Evolutionary conservation across 306 rosid genomes (phyloP), one percentile per base, ranked within the genome.

Genomic region (Cicer pinnatifidum): DNA sequence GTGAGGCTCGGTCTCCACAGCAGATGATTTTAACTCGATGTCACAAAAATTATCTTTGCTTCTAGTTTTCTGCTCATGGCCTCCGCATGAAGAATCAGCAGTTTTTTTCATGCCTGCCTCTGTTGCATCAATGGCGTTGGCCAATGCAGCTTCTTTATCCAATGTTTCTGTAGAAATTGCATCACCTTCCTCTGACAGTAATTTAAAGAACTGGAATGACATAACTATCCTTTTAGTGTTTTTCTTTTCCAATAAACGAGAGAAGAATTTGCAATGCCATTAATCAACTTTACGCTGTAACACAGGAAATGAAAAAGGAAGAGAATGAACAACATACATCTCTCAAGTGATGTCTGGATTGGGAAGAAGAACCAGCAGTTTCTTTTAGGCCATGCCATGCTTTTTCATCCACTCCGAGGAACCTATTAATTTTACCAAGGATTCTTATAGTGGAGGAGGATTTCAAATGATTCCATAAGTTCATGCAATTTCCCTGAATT

Each of bases 61-160:
- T 59, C 20, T 53, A 62, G 56, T 58, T 72, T 67, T 76, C 79
- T 71, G 40, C 73, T 80, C 90, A n/a, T 85, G 88, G 69, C 79
- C 75, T 70, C 81, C 86, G 20, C 72, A 65, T 38, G 78, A 69
- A 63, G 85, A 82, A 69, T 81, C 84, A 8, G 65, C 38, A 40
- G 6, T 7, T 67, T 40, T 45, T n/a, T 84, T 81, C 87, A 89
- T 80, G 85, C 82, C 81, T 59, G 4, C 67, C 19, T 60, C 82
- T 69, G 87, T 81, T 38, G 75, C 86, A 75, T 88, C 92, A 59
- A 91, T 79, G 13, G 90, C 87, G 65, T 74, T 88, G 39, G 96
- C 77, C 82, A 93, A 72, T 40, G 91, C 96, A 19, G 81, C 82
- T 78, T 91, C 91, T 80, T 88, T 89, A 56, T 83, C 85, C 53